Conservation (phyloP, 768 basidiomycete genomes). For the Lactarius hatsudake region DNA sequence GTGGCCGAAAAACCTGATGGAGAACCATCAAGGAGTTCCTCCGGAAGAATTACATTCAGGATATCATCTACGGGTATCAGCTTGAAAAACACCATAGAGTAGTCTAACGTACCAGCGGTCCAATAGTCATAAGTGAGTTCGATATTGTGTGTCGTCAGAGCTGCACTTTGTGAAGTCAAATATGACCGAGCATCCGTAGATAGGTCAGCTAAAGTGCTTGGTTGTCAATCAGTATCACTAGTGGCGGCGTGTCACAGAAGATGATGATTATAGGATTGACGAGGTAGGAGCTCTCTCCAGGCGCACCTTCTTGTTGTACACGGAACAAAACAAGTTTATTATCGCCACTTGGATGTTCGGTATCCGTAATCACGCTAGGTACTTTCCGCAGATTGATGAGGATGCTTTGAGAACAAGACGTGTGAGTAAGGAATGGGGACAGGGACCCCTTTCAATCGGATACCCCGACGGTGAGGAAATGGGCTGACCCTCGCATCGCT, state of each 20-base stretch:
- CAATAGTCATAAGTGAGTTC: conserved; percentile 83
- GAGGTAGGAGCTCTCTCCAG: background rate
- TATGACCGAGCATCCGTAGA: conserved; percentile 52
- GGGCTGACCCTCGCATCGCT: conserved; percentile 53
- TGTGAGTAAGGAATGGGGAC: background rate
- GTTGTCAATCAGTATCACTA: conserved; percentile 11
- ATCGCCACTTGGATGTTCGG: conserved; percentile 44
- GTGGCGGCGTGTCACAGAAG: background rate
- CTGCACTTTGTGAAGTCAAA: conserved; percentile 53
- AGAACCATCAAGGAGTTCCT: conserved; percentile 69
- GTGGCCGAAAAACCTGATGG: conserved; percentile 86
- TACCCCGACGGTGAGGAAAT: background rate
- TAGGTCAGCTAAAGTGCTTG: conserved; percentile 64
- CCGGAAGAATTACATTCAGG: conserved; percentile 75
- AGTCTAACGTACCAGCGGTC: conserved; percentile 62
- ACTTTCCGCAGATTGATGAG: conserved; percentile 70
- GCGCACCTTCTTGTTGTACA: conserved; percentile 57
- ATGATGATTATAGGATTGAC: background rate
- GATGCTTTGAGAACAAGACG: conserved; percentile 38
- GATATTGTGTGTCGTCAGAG: conserved; percentile 57
- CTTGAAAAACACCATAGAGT: background rate
- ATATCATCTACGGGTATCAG: conserved; percentile 67
- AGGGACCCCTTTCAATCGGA: background rate
- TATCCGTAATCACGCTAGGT: conserved; percentile 54
- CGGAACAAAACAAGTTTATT: conserved; percentile 64